Base-by-base conservation (phyloP, 2,329 filamentous ascomycete species). In the Sclerotinia sclerotiorum region DNA sequence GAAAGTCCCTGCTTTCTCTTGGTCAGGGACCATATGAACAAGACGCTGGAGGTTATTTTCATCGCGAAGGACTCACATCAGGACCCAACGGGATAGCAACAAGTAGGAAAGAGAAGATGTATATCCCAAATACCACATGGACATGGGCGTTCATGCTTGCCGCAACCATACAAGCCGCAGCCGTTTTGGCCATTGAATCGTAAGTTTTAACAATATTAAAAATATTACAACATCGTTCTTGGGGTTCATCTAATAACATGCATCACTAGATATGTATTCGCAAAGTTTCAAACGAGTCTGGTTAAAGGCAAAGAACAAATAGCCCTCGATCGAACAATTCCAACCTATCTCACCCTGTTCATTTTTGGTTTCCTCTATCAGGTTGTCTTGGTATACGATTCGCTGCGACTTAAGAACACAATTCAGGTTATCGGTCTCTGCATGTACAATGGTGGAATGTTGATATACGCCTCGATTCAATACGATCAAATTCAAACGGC, bases 401-500 rank as follows among this genome's bases (percentile, higher is more conserved):
- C 94, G 21, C 84, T 99, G 69, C 89, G 93, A 71, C 84, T 94
- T 77, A 97, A 97, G 80, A 99, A 99, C 81, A 99, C 95, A 15
- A 99, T 99, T 83, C 95, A 99, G 80, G 86, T 98, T 78, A 98
- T 99, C 74, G 95, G 95, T 56, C 85, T 99, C 42, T 97, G 94
- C 81, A 82, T 96, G 69, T 95, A 95, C 81, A 98, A 99, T 80
- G 80, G 95, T 44, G 94, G 93, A 52, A 87, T 99, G 73, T 85
- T 98, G 76, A 88, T 98, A 71, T 99, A 99, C 78, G 93, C 94
- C 4, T 89, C 91, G 44, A 93, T 98, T 68, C 94, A 99, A 80
- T 91, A 94, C 74, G 91, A 96, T 73, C 94, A 98, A 81, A 96
- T 98, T 75, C 81, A 88, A 62, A 87, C 89, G 55, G 93, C 94